Evolutionary conservation across 148 eudicot genomes (phyloP), one percentile per base, ranked within the genome.

Genomic region (Camellia granthamiana): DNA sequence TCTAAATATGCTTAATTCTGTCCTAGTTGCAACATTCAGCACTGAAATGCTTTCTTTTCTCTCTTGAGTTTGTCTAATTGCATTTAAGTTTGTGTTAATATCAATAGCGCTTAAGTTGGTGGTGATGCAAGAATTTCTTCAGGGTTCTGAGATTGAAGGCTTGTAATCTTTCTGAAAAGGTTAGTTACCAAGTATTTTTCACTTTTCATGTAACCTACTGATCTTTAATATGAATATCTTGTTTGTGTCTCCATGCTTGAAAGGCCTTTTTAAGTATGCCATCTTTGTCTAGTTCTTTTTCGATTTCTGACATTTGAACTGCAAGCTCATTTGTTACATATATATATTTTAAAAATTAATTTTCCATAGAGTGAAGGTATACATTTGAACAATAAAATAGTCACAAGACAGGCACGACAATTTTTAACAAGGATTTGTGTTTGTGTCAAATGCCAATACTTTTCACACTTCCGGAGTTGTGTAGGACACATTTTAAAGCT

Each of bases 91-190:
- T 30, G 7, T 19, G 3, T 16, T 5, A 1, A 19, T 60, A 73
- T 67, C 8, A 54, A 68, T 69, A 13, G 41, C 10, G 12, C 64
- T 60, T 44, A 13, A 15, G 59, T 49, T 23, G 38, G 41, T 69
- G 58, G 10, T 15, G 14, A 69, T 71, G 38, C 38, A 52, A 65
- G 52, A 67, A 69, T 71, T 89, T 93, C 83, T 78, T 76, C 23
- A 90, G 88, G 78, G 86, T 77, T 74, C 82, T 93, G 78, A 84
- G 91, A 85, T 85, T 93, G 83, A 93, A 91, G 79, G 88, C 86
- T 78, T 90, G 92, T 75, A 75, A 81, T 78, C 77, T 91, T 70
- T 85, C 95, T 74, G 89, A 88, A 75, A 90, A 89, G 95, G 97
- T 93, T 69, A 77, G 85, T 77, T 30, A 47, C 30, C 70, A 5